Conservation (phyloP, 768 basidiomycete species). For the Suillus variegatus region DNA sequence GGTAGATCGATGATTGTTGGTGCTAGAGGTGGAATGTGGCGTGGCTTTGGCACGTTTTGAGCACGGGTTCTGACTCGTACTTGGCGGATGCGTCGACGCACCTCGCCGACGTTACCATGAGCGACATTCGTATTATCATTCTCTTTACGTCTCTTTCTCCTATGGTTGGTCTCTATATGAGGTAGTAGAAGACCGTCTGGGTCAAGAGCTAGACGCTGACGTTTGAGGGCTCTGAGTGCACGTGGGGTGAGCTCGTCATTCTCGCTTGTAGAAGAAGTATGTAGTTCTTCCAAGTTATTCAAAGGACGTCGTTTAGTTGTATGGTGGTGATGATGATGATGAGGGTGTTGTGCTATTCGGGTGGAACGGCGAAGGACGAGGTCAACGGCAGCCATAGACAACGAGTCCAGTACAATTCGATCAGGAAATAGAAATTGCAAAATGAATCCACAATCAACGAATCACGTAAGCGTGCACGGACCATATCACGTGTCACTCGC, state of each 20-base stretch:
- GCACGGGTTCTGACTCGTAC: constrained; percentile 3
- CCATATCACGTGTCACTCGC: not conserved
- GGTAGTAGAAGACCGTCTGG: constrained; percentile 26
- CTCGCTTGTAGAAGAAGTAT: not conserved
- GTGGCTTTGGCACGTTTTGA: constrained; percentile 8
- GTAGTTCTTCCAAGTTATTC: not conserved
- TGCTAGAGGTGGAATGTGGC: constrained; percentile 2
- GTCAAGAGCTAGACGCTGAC: constrained; percentile 33
- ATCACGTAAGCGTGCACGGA: constrained; percentile 5
- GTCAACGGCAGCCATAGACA: constrained; percentile 5
- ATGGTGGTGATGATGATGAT: not conserved
- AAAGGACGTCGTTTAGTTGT: constrained; percentile 1
- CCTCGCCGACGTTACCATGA: constrained; percentile 8
- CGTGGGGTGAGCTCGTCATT: constrained; percentile 33
- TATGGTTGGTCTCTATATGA: not conserved
- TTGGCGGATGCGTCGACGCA: constrained; percentile 5
- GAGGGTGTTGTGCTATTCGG: constrained; percentile 8
- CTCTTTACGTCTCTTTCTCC: constrained; percentile 26
- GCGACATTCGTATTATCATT: constrained; percentile 8
- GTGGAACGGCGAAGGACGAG: constrained; percentile 7
- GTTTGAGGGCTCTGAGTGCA: constrained; percentile 36
- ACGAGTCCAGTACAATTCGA: not conserved
- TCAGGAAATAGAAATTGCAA: constrained; percentile 7
- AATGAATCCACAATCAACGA: constrained; percentile 1
- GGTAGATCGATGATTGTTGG: not conserved